Percentiles rank a stretch among this genome's conserved stretches.
Evolutionary conservation across 2,329 filamentous ascomycete species (phyloP).

Genomic region (Xylariaceae sp.): DNA sequence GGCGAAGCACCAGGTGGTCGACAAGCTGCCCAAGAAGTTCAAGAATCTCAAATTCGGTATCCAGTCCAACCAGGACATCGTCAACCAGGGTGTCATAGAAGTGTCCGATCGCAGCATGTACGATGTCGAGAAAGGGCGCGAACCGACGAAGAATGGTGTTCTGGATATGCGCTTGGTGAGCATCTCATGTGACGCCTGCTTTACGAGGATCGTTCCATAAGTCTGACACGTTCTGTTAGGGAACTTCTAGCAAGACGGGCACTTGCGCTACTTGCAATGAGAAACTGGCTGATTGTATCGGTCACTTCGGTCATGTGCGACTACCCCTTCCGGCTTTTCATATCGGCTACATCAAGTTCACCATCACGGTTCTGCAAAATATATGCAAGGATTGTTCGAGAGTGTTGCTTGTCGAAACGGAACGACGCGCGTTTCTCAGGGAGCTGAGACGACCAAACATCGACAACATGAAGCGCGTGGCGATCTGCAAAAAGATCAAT

Average conservation of each 20-base stretch:
- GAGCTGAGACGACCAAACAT: conserved; percentile 75
- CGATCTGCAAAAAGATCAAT: conserved; percentile 81
- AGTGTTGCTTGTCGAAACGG: conserved; percentile 74
- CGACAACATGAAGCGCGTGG: conserved; percentile 79
- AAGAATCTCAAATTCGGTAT: conserved; percentile 92
- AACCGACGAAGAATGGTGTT: conserved; percentile 74
- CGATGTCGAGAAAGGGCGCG: conserved; percentile 75
- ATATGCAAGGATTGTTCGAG: conserved; percentile 94
- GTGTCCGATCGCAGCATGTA: conserved; percentile 93
- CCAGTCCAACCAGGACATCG: conserved; percentile 89
- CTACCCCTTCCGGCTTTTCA: conserved; percentile 91
- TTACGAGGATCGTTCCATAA: neutral
- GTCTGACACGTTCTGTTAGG: conserved; percentile 18
- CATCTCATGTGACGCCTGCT: conserved; percentile 7
- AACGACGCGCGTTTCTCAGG: conserved; percentile 71
- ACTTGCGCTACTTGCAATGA: conserved; percentile 80
- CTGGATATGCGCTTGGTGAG: conserved; percentile 70
- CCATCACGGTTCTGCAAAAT: conserved; percentile 85
- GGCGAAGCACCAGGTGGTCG: conserved; percentile 82
- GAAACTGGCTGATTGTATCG: conserved; percentile 77
- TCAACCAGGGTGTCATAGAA: conserved; percentile 90
- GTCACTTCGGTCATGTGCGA: conserved; percentile 91
- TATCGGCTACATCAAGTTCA: conserved; percentile 91
- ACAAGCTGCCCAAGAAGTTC: conserved; percentile 85
- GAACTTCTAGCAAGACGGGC: conserved; percentile 74